Conservation (phyloP, 345 rosid species). For the Aurinia saxatilis region DNA sequence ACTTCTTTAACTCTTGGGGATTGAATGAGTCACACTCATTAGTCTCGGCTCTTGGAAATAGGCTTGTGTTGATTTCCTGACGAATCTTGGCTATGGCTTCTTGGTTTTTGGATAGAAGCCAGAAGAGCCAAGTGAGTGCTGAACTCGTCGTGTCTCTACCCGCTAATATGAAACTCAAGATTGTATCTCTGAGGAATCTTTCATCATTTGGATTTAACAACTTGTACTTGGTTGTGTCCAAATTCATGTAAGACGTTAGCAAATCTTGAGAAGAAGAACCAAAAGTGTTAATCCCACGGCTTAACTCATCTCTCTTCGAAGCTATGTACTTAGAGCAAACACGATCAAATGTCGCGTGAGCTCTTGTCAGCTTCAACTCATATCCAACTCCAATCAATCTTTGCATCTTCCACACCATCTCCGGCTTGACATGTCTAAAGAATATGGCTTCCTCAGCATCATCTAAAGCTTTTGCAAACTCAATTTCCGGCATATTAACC, state of each 20-base stretch:
- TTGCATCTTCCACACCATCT: slow-evolving; percentile 38
- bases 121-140: slow-evolving; percentile 45
- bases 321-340: slow-evolving; percentile 19
- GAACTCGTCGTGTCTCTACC: slow-evolving; percentile 41
- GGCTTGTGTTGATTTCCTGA: slow-evolving; percentile 25
- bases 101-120: slow-evolving; percentile 32
- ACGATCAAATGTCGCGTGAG: slow-evolving; percentile 25
- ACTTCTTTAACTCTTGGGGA: slow-evolving; percentile 8
- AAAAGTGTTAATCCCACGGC: not conserved
- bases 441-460: slow-evolving; percentile 45
- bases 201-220: slow-evolving; percentile 17
- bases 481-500: slow-evolving; percentile 28
- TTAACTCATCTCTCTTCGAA: slow-evolving; percentile 22
- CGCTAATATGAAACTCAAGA: slow-evolving; percentile 33
- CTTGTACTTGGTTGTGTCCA: slow-evolving; percentile 18
- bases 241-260: slow-evolving; percentile 25
- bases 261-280: slow-evolving; percentile 24
- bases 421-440: slow-evolving; percentile 37
- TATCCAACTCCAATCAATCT: slow-evolving; percentile 35
- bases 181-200: slow-evolving; percentile 34
- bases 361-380: slow-evolving; percentile 36
- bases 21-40: not conserved
- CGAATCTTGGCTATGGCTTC: slow-evolving; percentile 26
- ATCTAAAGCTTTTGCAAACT: slow-evolving; percentile 34
- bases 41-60: not conserved